These are phyloP conservation scores for Sicyos baderoa DNA, from an alignment of 306 rosid genomes.

Conservation along the genomic window DNA sequence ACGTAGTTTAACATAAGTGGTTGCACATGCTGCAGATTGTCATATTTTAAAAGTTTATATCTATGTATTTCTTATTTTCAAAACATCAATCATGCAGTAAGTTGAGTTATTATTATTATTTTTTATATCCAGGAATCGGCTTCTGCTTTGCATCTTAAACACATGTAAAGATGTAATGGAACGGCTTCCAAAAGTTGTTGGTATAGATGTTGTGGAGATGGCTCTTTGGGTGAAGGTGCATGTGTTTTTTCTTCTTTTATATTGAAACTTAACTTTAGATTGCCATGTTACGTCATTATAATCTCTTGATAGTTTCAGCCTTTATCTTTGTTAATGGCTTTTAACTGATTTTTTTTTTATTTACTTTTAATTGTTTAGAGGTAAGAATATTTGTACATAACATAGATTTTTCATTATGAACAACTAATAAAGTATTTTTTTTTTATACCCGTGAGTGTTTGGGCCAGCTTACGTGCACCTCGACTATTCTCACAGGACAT, in stretches of 20 bases:
- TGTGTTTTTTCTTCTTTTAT: conserved; percentile 27
- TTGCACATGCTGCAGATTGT: neutral
- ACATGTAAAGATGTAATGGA: conserved; percentile 72
- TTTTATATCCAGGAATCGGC: conserved; percentile 61
- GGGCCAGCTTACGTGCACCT: no score
- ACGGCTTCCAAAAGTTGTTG: conserved; percentile 91
- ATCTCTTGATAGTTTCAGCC: neutral
- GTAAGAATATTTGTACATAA: no score
- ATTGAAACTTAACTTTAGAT: neutral
- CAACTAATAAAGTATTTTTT: neutral
- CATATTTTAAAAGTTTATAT: neutral
- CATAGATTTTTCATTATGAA: neutral
- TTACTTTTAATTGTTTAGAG: no score
- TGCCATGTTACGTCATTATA: no score
- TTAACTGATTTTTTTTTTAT: neutral
- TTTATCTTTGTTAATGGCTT: neutral
- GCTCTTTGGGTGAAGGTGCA: conserved; percentile 99
- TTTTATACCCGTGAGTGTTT: no score
- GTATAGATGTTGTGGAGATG: conserved; percentile 97
- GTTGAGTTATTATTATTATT: neutral
- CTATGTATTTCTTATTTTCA: neutral
- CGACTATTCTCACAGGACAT: no score
- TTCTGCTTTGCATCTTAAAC: conserved; percentile 60
- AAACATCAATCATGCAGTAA: neutral
- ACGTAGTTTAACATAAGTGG: neutral